These are phyloP conservation scores for Ciborinia camelliae DNA, from an alignment of 2,329 filamentous ascomycete species.

Conservation along the genomic window DNA sequence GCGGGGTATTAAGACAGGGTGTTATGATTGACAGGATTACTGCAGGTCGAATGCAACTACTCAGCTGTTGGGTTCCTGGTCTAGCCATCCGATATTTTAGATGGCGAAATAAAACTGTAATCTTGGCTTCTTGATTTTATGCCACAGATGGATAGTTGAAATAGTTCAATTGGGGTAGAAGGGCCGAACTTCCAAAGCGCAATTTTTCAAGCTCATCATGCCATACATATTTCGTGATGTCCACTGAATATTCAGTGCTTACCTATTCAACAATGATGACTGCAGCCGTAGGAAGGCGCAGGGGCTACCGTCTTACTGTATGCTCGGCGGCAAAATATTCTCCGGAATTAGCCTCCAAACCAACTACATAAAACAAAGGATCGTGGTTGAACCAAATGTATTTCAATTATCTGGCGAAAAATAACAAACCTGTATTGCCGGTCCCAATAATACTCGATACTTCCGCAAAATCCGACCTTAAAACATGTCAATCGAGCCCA, in stretches of 20 bases:
- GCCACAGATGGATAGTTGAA: neutral
- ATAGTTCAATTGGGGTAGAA: neutral
- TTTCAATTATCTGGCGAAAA: neutral
- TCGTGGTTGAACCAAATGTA: neutral
- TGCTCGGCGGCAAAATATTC: neutral
- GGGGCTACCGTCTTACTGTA: slow-evolving; percentile 1
- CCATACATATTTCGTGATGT: neutral
- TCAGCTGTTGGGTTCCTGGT: slow-evolving; percentile 1
- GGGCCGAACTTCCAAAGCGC: slow-evolving; percentile 14
- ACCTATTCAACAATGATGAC: neutral
- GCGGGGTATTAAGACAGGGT: slow-evolving; percentile 2
- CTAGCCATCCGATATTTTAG: neutral
- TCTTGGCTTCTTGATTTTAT: neutral
- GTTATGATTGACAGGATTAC: neutral
- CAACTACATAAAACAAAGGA: neutral
- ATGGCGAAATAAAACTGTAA: neutral
- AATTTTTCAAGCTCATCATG: neutral
- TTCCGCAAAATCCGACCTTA: neutral
- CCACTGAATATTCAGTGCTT: neutral
- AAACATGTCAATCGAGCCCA: neutral
- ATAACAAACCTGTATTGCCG: neutral
- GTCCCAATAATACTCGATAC: neutral
- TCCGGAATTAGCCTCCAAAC: neutral
- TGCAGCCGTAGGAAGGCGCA: neutral
- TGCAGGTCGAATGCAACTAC: neutral